phyloP scores from a whole-genome alignment of 129 eudicot species.

The Chrysanthemum seticuspe region DNA sequence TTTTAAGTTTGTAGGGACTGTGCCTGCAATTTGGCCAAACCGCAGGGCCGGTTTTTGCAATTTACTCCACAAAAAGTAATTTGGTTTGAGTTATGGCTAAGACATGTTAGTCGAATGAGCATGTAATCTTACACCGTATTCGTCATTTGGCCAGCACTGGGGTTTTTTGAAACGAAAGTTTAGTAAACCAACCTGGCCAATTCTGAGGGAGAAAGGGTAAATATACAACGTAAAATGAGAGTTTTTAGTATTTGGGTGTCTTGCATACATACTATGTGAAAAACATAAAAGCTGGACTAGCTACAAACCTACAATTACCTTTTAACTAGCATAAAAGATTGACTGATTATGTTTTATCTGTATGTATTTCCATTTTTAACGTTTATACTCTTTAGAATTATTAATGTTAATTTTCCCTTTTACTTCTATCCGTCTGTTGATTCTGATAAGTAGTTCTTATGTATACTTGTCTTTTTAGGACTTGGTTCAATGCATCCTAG shows the following conservation, averaged over 20 bases:
- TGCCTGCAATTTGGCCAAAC: too few relatives aligned
- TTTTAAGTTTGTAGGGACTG: too few relatives aligned
- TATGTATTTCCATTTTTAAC: neutral
- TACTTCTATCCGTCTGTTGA: neutral
- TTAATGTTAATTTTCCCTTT: too few relatives aligned
- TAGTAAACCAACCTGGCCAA: too few relatives aligned
- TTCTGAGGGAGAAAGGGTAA: too few relatives aligned
- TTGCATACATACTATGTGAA: too few relatives aligned
- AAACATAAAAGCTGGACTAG: too few relatives aligned
- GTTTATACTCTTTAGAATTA: neutral
- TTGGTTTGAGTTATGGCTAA: neutral
- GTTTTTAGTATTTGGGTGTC: too few relatives aligned
- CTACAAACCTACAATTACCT: neutral
- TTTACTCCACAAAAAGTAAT: neutral
- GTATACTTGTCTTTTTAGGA: constrained; percentile 43
- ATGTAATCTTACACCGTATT: neutral
- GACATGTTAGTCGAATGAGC: neutral
- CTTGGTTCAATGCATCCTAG: constrained; percentile 82
- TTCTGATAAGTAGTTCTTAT: neutral
- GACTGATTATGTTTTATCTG: neutral
- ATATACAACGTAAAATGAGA: too few relatives aligned
- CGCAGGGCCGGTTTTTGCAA: too few relatives aligned
- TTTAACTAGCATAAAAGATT: neutral
- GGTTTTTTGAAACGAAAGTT: too few relatives aligned
- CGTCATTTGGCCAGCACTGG: too few relatives aligned